Percentiles rank a stretch among this genome's conserved stretches.
These are phyloP conservation scores for Citrus australasica DNA, from an alignment of 345 rosid species.

Conservation along the genomic window DNA sequence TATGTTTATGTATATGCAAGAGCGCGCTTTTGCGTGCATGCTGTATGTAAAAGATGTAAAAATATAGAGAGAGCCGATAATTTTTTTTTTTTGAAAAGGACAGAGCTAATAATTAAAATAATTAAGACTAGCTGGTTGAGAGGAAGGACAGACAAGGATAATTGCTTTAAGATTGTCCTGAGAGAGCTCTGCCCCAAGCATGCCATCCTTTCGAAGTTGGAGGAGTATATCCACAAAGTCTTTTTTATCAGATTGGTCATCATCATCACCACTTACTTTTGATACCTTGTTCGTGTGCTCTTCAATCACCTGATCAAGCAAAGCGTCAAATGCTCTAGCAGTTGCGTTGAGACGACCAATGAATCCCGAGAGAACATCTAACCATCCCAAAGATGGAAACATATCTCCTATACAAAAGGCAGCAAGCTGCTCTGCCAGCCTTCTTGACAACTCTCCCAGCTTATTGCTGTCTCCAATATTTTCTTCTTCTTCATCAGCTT, in stretches of 20 bases:
- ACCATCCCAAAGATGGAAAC: neutral
- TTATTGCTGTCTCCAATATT: neutral
- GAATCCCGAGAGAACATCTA: neutral
- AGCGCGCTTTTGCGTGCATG: too few relatives aligned
- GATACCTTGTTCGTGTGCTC: neutral
- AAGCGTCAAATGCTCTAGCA: neutral
- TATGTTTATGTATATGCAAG: too few relatives aligned
- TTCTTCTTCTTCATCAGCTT: neutral
- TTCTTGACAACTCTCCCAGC: neutral
- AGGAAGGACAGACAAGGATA: conserved; percentile 8
- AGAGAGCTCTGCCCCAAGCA: conserved; percentile 4
- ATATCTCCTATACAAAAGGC: neutral
- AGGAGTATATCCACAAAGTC: conserved; percentile 20
- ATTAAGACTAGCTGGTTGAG: neutral
- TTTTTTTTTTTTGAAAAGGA: too few relatives aligned
- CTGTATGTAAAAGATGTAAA: too few relatives aligned
- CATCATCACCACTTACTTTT: neutral
- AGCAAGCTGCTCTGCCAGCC: neutral
- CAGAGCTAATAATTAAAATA: too few relatives aligned
- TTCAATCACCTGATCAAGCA: neutral
- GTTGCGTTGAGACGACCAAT: neutral
- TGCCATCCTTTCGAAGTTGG: conserved; percentile 17
- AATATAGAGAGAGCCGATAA: too few relatives aligned
- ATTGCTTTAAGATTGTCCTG: conserved; percentile 27
- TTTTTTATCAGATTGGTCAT: conserved; percentile 11